Conservation (phyloP, 1,284 basidiomycete genomes). For the Boletus smithii region DNA sequence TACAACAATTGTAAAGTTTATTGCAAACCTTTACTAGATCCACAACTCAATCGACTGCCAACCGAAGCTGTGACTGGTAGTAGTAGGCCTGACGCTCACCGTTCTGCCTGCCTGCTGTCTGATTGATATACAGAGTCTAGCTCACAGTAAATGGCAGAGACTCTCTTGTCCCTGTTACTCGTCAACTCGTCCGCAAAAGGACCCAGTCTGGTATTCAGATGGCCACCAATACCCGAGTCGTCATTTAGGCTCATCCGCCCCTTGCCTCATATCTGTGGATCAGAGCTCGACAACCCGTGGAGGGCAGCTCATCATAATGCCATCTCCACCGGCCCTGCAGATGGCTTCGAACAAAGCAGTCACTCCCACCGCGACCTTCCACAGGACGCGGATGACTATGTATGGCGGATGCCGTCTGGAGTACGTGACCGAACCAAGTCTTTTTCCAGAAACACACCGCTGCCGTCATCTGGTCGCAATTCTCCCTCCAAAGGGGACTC, state of each 20-base stretch:
- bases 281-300: conserved; percentile 68
- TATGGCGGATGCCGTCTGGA: conserved; percentile 52
- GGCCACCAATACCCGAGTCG: conserved; percentile 62
- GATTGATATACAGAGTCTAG: no score
- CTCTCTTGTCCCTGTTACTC: conserved; percentile 67
- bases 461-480: conserved; percentile 41
- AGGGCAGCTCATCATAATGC: conserved; percentile 50
- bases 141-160: conserved; percentile 55
- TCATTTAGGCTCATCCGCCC: conserved; percentile 62
- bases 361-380: conserved; percentile 17
- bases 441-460: conserved; percentile 40
- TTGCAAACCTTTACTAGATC: no score
- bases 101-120: no score
- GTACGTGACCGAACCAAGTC: conserved; percentile 42
- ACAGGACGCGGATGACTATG: conserved; percentile 44
- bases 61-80: no score
- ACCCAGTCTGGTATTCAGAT: conserved; percentile 67
- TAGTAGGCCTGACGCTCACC: no score
- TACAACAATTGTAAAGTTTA: no score
- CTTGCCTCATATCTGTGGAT: conserved; percentile 46
- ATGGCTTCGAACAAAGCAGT: conserved; percentile 25
- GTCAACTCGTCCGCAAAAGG: conserved; percentile 76
- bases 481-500: conserved; percentile 43
- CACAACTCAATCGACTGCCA: no score
- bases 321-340: conserved; percentile 1